phyloP scores from a whole-genome alignment of 2,329 filamentous ascomycete genomes.

The Aspergillus pseudoviridinutans region DNA sequence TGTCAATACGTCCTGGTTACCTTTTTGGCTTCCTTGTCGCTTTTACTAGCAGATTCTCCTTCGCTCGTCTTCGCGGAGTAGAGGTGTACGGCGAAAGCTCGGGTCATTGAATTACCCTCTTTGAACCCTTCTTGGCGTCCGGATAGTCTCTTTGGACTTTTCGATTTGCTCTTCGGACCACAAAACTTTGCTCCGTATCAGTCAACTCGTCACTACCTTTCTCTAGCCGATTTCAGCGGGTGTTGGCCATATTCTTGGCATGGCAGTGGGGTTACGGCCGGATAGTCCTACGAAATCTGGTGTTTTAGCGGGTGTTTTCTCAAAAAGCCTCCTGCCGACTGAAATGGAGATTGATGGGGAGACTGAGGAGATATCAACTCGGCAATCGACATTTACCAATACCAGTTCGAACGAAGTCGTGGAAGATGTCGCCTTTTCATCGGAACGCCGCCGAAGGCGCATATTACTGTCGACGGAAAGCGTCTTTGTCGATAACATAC shows the following conservation, averaged over 20 bases:
- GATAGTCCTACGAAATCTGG: slow-evolving; percentile 3
- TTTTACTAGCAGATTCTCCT: neutral
- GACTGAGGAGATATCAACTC: slow-evolving; percentile 13
- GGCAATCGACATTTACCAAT: slow-evolving; percentile 2
- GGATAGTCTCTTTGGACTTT: neutral
- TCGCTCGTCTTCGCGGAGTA: neutral
- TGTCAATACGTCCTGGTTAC: neutral
- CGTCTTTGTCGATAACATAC: slow-evolving; percentile 36
- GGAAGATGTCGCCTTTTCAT: slow-evolving; percentile 2
- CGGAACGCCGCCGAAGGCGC: slow-evolving; percentile 21
- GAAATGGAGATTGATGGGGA: slow-evolving; percentile 28
- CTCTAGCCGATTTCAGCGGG: neutral
- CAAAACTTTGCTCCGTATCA: neutral
- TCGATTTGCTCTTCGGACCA: neutral
- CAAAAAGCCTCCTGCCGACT: slow-evolving; percentile 12
- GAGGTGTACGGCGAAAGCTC: neutral
- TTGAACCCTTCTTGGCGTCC: neutral
- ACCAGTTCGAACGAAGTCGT: neutral
- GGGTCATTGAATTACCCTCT: neutral
- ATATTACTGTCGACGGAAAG: slow-evolving; percentile 38
- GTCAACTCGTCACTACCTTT: neutral
- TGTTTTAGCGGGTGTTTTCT: neutral
- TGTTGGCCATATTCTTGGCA: slow-evolving; percentile 6
- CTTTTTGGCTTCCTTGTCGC: neutral
- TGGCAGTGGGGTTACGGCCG: slow-evolving; percentile 16